Percentiles rank a stretch among this genome's conserved stretches.
phyloP scores from a whole-genome alignment of 2,329 filamentous ascomycete species.

The Sporothrix dimorphospora region DNA sequence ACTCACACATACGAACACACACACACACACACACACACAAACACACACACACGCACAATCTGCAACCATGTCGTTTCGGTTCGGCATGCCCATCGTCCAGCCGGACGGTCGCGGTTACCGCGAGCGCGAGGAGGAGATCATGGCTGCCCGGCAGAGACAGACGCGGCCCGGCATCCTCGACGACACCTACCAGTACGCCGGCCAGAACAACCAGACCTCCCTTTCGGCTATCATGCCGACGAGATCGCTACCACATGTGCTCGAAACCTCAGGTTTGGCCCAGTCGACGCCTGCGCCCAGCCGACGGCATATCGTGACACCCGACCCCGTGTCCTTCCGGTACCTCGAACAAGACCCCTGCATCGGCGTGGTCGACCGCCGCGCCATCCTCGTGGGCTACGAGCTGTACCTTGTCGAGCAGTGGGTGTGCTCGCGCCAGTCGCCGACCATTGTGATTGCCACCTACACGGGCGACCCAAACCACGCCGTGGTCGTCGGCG shows the following conservation, averaged over 20 bases:
- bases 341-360: conserved; percentile 79
- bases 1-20: not conserved
- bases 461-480: conserved; percentile 88
- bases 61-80: conserved; percentile 26
- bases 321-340: conserved; percentile 62
- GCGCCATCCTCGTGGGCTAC: conserved; percentile 74
- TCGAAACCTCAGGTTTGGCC: not conserved
- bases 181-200: not conserved
- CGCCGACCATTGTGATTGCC: conserved; percentile 88
- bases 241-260: not conserved
- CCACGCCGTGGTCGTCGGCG: conserved; percentile 76
- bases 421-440: conserved; percentile 90
- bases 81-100: conserved; percentile 19
- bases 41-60: not conserved
- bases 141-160: conserved; percentile 17
- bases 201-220: not conserved
- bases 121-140: conserved; percentile 26
- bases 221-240: conserved; percentile 21
- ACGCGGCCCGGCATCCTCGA: not conserved
- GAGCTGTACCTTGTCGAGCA: conserved; percentile 95
- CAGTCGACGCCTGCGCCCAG: conserved; percentile 31
- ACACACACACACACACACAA: not conserved
- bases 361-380: conserved; percentile 74
- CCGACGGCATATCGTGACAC: conserved; percentile 57
- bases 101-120: conserved; percentile 22